Base-by-base conservation (phyloP, 805 yeast species). In the Starmerella lactis-condensi region DNA sequence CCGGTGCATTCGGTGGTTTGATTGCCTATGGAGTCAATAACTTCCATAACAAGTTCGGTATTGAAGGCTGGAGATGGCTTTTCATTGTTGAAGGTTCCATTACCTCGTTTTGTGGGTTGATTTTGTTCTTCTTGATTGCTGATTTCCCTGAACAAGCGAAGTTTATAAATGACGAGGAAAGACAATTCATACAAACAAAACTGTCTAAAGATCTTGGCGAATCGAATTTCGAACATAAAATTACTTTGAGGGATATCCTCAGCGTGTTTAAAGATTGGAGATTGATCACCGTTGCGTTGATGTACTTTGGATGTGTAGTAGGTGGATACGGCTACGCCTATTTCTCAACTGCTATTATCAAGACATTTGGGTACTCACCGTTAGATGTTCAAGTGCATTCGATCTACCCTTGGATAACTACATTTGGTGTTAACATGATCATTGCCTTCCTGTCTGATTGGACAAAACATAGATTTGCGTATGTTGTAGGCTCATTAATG, bases 371-470 rank as follows among this genome's bases (percentile, higher is more conserved):
- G 14, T 62, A 72, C 58, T 63, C 78, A 2, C 72, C 78, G 3
- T 74, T 70, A 44, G 59, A 65, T 34, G 85, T 91, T 7, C 81
- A 81, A 52, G 65, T 74, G 33, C 73, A 72, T 54, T 75, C 92
- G 0, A 77, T 81, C 29, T 82, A 79, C 42, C 91, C 93, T 14
- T 81, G 91, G 83, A 60, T 77, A 25, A 56, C 64, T 18, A 77
- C 92, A 0, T 75, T 79, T 46, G 81, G 74, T 5, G 56, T 65
- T 21, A 65, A 73, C 26, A 70, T 73, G 54, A 44, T 67, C 4
- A 39, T 64, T n/a, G 85, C 92, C 0, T 56, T 60, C 36, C 39
- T 61, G 34, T 73, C 89, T 1, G 93, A 79, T 49, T 52, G 46
- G 28, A 32, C 56, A 15, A 57, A 64, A 37, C 56, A 54, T 34